Conservation (phyloP, 2,329 filamentous ascomycete species). For the Cercospora sp. region DNA sequence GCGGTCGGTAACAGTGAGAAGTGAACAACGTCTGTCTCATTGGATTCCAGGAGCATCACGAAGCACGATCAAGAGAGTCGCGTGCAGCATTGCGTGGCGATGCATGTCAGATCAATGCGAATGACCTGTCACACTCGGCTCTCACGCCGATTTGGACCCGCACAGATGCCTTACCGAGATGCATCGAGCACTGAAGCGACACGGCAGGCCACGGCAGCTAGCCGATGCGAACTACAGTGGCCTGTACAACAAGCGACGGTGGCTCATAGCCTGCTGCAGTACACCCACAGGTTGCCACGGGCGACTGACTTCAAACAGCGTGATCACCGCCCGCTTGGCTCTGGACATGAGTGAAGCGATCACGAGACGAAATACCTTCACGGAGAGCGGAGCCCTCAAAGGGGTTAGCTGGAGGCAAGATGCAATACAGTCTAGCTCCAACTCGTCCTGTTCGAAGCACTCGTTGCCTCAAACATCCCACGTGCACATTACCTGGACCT, state of each 20-base stretch:
- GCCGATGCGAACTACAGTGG: background rate
- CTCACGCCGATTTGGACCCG: background rate
- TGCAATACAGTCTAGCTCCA: background rate
- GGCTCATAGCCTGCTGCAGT: background rate
- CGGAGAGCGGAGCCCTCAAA: background rate
- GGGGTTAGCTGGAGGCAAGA: background rate
- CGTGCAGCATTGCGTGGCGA: background rate
- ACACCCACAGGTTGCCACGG: background rate
- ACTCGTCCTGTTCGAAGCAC: background rate
- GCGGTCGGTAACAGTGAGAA: background rate
- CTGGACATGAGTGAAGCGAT: background rate
- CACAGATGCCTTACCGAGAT: background rate
- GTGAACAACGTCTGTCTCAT: background rate
- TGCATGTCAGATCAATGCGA: background rate
- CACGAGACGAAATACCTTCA: background rate
- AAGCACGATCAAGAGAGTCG: background rate
- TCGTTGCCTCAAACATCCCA: background rate
- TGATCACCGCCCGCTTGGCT: background rate
- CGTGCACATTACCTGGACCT: background rate
- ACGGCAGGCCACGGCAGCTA: background rate
- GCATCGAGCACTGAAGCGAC: background rate
- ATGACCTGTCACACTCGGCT: background rate
- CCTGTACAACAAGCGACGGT: background rate
- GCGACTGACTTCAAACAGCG: background rate
- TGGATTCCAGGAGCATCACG: background rate